phyloP scores from a whole-genome alignment of 116 monocot species.

The Iris pallida region DNA sequence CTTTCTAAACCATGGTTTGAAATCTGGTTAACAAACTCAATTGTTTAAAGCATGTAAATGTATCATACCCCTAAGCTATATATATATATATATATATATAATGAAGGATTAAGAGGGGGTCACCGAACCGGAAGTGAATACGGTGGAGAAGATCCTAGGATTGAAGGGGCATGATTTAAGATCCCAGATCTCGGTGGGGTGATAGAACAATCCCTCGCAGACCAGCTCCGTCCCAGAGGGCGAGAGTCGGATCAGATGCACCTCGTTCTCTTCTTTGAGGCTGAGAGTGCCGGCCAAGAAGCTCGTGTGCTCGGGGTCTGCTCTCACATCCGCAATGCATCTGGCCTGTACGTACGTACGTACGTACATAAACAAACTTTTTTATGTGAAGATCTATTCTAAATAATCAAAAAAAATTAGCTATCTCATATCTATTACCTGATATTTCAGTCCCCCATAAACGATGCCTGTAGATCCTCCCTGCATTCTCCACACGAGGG shows the following conservation, averaged over 20 bases:
- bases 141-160: conserved; percentile 80
- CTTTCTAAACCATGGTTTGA: no score
- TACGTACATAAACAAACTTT: no score
- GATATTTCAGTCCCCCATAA: conserved; percentile 97
- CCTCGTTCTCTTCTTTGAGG: conserved; percentile 92
- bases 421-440: conserved; percentile 31
- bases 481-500: conserved; percentile 49
- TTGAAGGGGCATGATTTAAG: conserved; percentile 89
- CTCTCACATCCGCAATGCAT: conserved; percentile 88
- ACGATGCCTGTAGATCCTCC: conserved; percentile 84
- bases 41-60: no score
- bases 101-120: no score
- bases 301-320: conserved; percentile 59
- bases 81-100: no score
- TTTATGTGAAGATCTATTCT: no score
- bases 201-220: conserved; percentile 94
- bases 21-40: no score
- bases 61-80: no score
- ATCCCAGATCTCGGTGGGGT: conserved; percentile 91
- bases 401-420: no score
- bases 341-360: conserved; percentile 40
- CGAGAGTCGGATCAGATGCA: conserved; percentile 86
- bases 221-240: conserved; percentile 70
- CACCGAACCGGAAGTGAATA: conserved; percentile 70
- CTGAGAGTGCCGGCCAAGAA: conserved; percentile 95